A percentile compares a stretch with the other conserved stretches of the same genome.
phyloP scores from a whole-genome alignment of 2,329 filamentous ascomycete genomes.

The Colletotrichum sp. region DNA sequence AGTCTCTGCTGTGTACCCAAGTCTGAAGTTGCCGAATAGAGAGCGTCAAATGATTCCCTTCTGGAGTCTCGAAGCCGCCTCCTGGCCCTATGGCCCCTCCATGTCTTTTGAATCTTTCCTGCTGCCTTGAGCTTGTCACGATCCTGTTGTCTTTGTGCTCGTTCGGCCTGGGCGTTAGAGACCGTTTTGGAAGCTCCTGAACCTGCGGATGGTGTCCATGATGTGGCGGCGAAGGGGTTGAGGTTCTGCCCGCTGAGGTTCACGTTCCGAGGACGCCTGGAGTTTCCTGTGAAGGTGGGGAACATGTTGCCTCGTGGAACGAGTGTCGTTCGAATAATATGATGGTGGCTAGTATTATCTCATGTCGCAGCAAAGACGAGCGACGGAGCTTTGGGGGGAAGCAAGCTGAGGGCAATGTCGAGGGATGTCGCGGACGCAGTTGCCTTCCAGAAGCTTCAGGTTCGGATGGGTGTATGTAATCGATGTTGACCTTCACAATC shows the following conservation, averaged over 20 bases:
- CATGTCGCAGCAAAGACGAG: not conserved
- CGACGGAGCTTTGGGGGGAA: not conserved
- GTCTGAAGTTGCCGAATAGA: slow-evolving; percentile 48
- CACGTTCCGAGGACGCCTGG: slow-evolving; percentile 86
- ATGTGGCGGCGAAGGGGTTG: slow-evolving; percentile 77
- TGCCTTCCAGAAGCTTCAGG: slow-evolving; percentile 21
- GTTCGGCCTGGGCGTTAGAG: slow-evolving; percentile 85
- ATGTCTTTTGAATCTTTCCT: slow-evolving; percentile 76
- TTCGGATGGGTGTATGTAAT: slow-evolving; percentile 21
- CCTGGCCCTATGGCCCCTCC: slow-evolving; percentile 78
- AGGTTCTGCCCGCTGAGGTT: slow-evolving; percentile 86
- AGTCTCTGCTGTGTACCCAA: slow-evolving; percentile 39
- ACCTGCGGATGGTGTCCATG: slow-evolving; percentile 60
- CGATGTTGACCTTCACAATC: not conserved
- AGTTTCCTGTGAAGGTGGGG: slow-evolving; percentile 87
- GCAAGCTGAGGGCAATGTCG: not conserved
- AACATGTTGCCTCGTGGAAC: slow-evolving; percentile 67
- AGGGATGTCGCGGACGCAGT: slow-evolving; percentile 2
- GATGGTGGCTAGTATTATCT: not conserved
- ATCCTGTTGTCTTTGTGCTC: slow-evolving; percentile 80
- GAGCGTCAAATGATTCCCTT: slow-evolving; percentile 66
- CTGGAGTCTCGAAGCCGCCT: slow-evolving; percentile 60
- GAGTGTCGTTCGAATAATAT: not conserved
- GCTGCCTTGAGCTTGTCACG: slow-evolving; percentile 77
- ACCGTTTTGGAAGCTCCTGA: slow-evolving; percentile 78